A percentile compares a stretch with the other conserved stretches of the same genome.
These are phyloP conservation scores for Fraxinus platypoda DNA, from an alignment of 305 asterid genomes.

Conservation along the genomic window DNA sequence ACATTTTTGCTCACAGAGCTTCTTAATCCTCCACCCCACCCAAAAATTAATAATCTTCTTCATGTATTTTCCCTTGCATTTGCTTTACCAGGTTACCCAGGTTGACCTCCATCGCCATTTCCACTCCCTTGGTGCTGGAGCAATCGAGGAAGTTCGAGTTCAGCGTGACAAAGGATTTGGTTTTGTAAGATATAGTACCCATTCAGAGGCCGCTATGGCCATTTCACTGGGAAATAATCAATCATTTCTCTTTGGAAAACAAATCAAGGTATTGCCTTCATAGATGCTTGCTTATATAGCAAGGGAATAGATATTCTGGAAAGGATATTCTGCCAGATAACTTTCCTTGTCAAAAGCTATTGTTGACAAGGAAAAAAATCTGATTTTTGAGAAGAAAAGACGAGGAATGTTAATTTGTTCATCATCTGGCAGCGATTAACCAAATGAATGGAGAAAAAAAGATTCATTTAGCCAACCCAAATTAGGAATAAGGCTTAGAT, in stretches of 20 bases:
- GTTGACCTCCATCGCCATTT: slow-evolving; percentile 43
- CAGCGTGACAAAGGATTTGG: slow-evolving; percentile 54
- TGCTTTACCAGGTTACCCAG: slow-evolving; percentile 34
- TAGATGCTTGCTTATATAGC: not conserved
- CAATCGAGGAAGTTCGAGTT: slow-evolving; percentile 45
- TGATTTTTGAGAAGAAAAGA: not conserved
- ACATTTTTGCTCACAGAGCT: not conserved
- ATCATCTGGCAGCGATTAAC: too few species aligned
- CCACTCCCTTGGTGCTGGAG: slow-evolving; percentile 50
- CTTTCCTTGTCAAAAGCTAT: not conserved
- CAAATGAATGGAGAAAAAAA: too few species aligned
- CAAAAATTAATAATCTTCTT: not conserved
- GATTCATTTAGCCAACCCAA: not conserved
- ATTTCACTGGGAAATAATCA: slow-evolving; percentile 45
- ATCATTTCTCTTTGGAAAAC: slow-evolving; percentile 36
- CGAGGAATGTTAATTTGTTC: too few species aligned
- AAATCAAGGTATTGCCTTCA: slow-evolving; percentile 33
- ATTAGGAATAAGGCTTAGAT: not conserved
- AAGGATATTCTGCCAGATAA: not conserved
- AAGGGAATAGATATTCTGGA: not conserved
- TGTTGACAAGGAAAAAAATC: not conserved
- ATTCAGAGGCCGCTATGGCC: slow-evolving; percentile 48
- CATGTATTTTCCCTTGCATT: not conserved
- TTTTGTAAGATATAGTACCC: slow-evolving; percentile 46
- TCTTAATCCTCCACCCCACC: not conserved